Evolutionary conservation across 345 rosid genomes (phyloP), one percentile per base, ranked within the genome.

Genomic region (Microthlaspi erraticum): DNA sequence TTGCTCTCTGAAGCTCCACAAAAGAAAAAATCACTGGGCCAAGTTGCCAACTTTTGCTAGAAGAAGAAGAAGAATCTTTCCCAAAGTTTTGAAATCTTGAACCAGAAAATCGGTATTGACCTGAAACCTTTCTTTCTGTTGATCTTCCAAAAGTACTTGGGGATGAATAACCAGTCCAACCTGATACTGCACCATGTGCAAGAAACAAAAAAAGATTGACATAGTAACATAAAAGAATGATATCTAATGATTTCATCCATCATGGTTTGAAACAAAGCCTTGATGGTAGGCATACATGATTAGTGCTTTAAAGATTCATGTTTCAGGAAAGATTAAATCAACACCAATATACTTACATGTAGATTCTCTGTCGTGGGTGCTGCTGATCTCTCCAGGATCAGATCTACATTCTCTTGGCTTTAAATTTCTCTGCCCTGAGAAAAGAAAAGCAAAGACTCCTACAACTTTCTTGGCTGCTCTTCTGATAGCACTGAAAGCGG

Each of bases 1-100:
- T 93, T 44, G 96, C 96, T 73, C 82, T 93, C 37, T 66, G 74
- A 70, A 93, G 82, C 78, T 89, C 96, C 73, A 70, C 83, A 58
- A 85, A 72, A 64, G 97, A 74, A 74, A 89, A 87, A 19, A 62
- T 74, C 7, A 62, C 71, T 0, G 78, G 60, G 9, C 73, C 80
- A 56, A 70, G 49, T 41, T 66, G 75, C 74, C 83, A 88, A 51
- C 78, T 85, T 31, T 74, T 67, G 23, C 70, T 57, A 64, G 75
- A 71, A 58, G 89, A 68, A 74, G 76, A 73, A 58, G 90, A 68
- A 74, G 88, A 85, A 5, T 38, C 50, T 64, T 29, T 64, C 16
- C 45, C 46, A 50, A 68, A 34, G 3, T 12, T 64, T 26, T 36
- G 59, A 17, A 42, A 77, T 65, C 73, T 71, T 71, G 80, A 58